phyloP scores from a whole-genome alignment of 1,139 yeast genomes.

The Candida sp. region DNA sequence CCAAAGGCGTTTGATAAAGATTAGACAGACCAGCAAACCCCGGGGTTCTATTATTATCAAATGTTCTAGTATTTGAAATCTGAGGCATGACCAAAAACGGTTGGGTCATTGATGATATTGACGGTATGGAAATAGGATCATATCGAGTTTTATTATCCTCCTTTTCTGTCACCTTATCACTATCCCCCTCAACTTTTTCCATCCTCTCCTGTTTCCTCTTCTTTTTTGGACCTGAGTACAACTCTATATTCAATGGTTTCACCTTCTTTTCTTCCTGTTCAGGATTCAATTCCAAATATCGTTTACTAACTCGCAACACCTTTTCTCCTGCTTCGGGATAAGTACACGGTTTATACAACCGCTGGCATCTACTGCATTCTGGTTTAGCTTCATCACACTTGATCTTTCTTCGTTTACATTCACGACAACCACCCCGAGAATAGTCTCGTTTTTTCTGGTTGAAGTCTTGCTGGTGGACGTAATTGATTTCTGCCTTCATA shows the following conservation, averaged over 20 bases:
- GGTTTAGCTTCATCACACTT: constrained; percentile 54
- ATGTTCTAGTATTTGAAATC: no score
- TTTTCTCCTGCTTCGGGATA: constrained; percentile 12
- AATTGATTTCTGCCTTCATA: constrained; percentile 1
- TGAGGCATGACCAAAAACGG: background rate
- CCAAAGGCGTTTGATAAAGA: background rate
- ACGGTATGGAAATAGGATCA: background rate
- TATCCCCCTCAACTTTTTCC: background rate
- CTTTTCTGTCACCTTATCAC: no score
- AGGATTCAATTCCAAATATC: background rate
- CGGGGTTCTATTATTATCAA: background rate
- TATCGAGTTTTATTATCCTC: no score
- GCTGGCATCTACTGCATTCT: constrained; percentile 34
- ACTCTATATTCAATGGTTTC: constrained; percentile 12
- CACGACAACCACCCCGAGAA: constrained; percentile 23
- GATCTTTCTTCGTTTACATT: constrained; percentile 25
- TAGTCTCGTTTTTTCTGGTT: constrained; percentile 11
- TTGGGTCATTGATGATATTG: background rate
- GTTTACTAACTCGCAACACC: constrained; percentile 1
- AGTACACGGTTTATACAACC: constrained; percentile 19
- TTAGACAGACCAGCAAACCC: background rate
- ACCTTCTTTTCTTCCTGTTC: background rate
- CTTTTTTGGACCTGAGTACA: constrained; percentile 11
- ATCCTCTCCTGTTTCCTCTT: background rate
- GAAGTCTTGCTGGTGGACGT: constrained; percentile 1